Conservation (phyloP, 2,329 filamentous ascomycete genomes). For the Colletotrichum lindemuthianum region DNA sequence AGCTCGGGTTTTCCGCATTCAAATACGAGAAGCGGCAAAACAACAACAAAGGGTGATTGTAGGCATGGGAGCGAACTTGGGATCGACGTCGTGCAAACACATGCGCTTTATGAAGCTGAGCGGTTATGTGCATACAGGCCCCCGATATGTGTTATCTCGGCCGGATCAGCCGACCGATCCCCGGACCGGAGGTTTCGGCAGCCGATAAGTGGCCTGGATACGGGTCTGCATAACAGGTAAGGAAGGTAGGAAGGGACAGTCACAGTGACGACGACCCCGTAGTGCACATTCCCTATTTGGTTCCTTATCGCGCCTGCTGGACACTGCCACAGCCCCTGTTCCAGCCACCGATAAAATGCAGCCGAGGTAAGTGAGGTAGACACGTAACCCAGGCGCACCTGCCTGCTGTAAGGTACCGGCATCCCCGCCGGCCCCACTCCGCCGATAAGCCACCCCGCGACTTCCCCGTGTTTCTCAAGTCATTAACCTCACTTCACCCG, state of each 20-base stretch:
- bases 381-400: no score
- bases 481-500: conserved; percentile 21
- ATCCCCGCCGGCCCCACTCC: conserved; percentile 1
- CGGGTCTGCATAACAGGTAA: not conserved
- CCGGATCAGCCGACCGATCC: conserved; percentile 24
- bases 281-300: conserved; percentile 10
- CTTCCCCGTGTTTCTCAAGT: conserved; percentile 2
- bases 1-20: no score
- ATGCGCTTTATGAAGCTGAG: no score
- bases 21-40: no score
- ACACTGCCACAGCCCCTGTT: conserved; percentile 6
- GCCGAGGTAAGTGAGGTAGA: no score
- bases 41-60: no score
- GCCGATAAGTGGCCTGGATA: not conserved
- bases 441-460: conserved; percentile 31
- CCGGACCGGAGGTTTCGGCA: not conserved
- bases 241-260: not conserved
- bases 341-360: not conserved
- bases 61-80: no score
- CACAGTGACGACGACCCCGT: conserved; percentile 5
- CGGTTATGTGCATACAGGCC: not conserved
- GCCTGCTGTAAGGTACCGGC: conserved; percentile 1
- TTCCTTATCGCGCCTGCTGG: conserved; percentile 20
- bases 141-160: conserved; percentile 9
- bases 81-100: no score